Evolutionary conservation across 495 filamentous ascomycete species (phyloP).

Genomic region (Trichoderma parareesei): DNA sequence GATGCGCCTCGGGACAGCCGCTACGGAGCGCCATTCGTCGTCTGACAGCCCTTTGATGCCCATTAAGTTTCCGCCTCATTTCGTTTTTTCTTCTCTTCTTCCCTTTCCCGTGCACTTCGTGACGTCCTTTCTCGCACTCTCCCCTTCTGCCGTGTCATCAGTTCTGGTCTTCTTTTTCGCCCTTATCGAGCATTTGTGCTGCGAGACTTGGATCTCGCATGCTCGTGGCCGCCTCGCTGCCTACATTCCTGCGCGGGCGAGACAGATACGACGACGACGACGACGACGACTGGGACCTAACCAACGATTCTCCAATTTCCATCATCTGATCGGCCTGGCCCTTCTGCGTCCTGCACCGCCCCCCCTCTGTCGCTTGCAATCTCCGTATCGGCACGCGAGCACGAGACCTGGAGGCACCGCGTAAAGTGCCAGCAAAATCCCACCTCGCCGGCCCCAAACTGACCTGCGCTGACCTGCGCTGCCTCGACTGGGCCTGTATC

Average conservation of each 20-base stretch:
- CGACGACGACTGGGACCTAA: too few relatives aligned
- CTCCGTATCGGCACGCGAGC: slow-evolving; percentile 8
- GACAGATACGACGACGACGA: not conserved
- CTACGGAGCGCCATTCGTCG: slow-evolving; percentile 2
- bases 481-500: not conserved
- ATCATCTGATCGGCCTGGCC: not conserved
- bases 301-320: not conserved
- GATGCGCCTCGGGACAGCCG: not conserved
- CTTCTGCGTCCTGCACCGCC: slow-evolving; percentile 2
- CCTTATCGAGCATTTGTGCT: not conserved
- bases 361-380: slow-evolving; percentile 7
- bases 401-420: slow-evolving; percentile 5
- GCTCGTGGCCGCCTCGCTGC: not conserved
- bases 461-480: not conserved
- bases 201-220: not conserved
- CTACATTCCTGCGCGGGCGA: slow-evolving; percentile 3
- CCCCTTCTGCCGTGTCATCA: not conserved
- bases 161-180: not conserved
- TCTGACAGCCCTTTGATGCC: slow-evolving; percentile 7
- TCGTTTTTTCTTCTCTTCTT: not conserved
- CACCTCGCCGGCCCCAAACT: not conserved
- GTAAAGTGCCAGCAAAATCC: slow-evolving; percentile 3
- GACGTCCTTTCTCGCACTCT: not conserved
- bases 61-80: slow-evolving; percentile 6
- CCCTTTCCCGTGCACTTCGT: not conserved